These are phyloP conservation scores for Collybiopsis confluens DNA, from an alignment of 768 basidiomycete genomes.

Conservation along the genomic window DNA sequence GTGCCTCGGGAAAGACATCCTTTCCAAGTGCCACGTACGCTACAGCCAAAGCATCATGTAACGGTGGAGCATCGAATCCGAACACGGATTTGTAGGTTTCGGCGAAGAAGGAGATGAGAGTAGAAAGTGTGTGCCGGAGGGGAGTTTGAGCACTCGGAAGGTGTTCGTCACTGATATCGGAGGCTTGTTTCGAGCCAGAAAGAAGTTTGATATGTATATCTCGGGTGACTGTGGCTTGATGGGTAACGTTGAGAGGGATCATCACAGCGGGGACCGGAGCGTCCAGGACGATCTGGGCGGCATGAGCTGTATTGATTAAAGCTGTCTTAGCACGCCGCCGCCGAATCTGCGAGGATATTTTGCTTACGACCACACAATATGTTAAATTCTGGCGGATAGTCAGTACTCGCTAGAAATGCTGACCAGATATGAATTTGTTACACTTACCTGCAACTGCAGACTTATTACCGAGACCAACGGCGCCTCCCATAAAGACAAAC, in stretches of 20 bases:
- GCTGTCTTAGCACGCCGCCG: background rate
- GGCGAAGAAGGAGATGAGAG: constrained; percentile 71
- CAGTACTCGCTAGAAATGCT: background rate
- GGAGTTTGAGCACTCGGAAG: constrained; percentile 35
- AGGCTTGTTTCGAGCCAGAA: constrained; percentile 17
- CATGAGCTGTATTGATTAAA: constrained; percentile 51
- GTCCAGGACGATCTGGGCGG: constrained; percentile 71
- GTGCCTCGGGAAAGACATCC: constrained; percentile 56
- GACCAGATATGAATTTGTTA: background rate
- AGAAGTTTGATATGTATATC: constrained; percentile 52
- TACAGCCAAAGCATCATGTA: constrained; percentile 83
- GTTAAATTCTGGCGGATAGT: constrained; percentile 57
- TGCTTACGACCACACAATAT: constrained; percentile 74
- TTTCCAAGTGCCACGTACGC: no score
- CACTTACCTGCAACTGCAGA: constrained; percentile 64
- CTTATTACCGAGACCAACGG: constrained; percentile 77
- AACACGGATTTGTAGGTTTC: constrained; percentile 69
- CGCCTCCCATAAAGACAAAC: constrained; percentile 91
- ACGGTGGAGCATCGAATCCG: constrained; percentile 85
- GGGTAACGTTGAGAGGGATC: constrained; percentile 88
- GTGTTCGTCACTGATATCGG: constrained; percentile 11
- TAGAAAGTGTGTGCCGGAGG: constrained; percentile 71
- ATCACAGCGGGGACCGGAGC: constrained; percentile 53
- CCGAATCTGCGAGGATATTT: background rate
- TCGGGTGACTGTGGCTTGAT: constrained; percentile 72